Conservation (phyloP, 2,329 filamentous ascomycete species). For the Cercospora sesami region DNA sequence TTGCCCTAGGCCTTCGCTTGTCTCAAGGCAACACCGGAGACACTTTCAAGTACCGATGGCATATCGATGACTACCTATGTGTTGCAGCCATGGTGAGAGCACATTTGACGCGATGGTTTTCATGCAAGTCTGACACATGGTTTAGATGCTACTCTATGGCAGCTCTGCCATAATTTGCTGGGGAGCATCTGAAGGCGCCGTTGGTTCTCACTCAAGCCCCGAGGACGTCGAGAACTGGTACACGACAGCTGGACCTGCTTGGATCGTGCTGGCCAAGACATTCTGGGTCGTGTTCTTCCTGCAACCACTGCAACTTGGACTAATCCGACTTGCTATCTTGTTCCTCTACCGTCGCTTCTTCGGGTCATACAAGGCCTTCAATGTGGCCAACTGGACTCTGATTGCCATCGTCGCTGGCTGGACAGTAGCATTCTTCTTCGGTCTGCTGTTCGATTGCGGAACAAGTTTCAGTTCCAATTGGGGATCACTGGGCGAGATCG, state of each 20-base stretch:
- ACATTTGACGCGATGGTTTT: background rate
- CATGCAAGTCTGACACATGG: background rate
- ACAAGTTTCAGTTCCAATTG: constrained; percentile 17
- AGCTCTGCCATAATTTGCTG: constrained; percentile 17
- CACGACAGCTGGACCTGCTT: constrained; percentile 17
- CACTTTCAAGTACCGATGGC: constrained; percentile 12
- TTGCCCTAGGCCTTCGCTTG: constrained; percentile 15
- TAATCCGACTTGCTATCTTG: constrained; percentile 18
- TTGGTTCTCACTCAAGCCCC: constrained; percentile 17
- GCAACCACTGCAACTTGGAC: constrained; percentile 19
- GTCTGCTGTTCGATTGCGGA: constrained; percentile 20
- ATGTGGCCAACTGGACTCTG: constrained; percentile 14
- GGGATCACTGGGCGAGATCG: constrained; percentile 19
- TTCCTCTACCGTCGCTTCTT: constrained; percentile 23
- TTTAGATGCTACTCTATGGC: constrained; percentile 16
- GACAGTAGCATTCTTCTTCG: constrained; percentile 20
- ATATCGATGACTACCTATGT: constrained; percentile 21
- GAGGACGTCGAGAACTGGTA: constrained; percentile 21
- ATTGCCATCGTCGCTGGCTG: constrained; percentile 18
- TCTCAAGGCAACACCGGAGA: constrained; percentile 14
- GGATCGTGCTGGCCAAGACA: constrained; percentile 20
- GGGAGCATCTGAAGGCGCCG: constrained; percentile 16
- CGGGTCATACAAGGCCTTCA: constrained; percentile 17
- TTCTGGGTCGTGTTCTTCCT: constrained; percentile 21
- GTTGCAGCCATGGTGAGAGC: constrained; percentile 16